A percentile compares a stretch with the other conserved stretches of the same genome.
phyloP scores from a whole-genome alignment of 495 filamentous ascomycete genomes.

The Apodospora peruviana region DNA sequence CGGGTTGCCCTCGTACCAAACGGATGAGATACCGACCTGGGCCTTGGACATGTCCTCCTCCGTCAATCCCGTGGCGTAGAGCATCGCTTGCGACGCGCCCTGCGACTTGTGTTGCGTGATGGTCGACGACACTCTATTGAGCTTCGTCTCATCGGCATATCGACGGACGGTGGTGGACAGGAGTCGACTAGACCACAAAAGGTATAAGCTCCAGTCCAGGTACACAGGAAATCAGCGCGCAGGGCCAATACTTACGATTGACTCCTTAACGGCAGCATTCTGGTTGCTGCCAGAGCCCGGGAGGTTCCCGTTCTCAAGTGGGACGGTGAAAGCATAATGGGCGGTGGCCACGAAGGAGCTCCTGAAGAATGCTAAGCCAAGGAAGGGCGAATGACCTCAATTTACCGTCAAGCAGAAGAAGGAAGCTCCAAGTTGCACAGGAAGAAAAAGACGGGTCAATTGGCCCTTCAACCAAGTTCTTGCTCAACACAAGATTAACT shows the following conservation, averaged over 20 bases:
- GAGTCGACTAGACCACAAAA: conserved; percentile 27
- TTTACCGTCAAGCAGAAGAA: background rate
- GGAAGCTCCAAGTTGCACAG: conserved; percentile 1
- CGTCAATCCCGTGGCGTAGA: conserved; percentile 86
- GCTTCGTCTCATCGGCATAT: conserved; percentile 42
- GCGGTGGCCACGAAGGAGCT: background rate
- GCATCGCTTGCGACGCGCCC: conserved; percentile 97
- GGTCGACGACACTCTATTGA: conserved; percentile 76
- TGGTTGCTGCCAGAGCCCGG: conserved; percentile 31
- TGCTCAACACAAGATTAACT: background rate
- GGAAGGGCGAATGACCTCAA: background rate
- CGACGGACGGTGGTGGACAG: conserved; percentile 34
- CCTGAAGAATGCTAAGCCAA: background rate
- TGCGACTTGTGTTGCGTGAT: conserved; percentile 97
- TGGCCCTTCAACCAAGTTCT: conserved; percentile 6
- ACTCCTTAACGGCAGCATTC: conserved; percentile 28
- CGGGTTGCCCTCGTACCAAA: conserved; percentile 87
- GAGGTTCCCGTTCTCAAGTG: conserved; percentile 36
- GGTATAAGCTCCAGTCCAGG: conserved; percentile 1
- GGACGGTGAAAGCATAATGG: conserved; percentile 32
- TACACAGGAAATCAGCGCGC: background rate
- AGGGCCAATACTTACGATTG: conserved; percentile 26
- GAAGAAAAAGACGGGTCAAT: conserved; percentile 7
- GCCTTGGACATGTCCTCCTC: conserved; percentile 87
- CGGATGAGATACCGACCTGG: conserved; percentile 92